Base-by-base conservation (phyloP, 2,329 filamentous ascomycete genomes). In the Orbilia ellipsospora region DNA sequence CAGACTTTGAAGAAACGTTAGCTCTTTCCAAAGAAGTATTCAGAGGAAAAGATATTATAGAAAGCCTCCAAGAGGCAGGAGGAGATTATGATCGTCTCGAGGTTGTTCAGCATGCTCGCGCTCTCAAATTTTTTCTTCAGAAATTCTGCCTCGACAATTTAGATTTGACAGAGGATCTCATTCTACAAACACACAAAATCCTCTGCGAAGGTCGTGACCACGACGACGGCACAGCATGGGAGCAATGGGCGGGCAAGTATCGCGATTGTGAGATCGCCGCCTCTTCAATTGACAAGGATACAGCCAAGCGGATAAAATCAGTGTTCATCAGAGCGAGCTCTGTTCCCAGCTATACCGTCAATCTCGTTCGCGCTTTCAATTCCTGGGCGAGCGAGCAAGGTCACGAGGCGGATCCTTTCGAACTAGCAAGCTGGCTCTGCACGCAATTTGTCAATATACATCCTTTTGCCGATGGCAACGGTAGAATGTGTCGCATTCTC, bases 191-290 rank as follows among this genome's bases (percentile, higher is more conserved):
- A 1, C 69, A 73, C 28, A 5, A 26, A 16, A 63, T 73, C 5
- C 62, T 73, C 5, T 66, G 62, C 26, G 23, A 36, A 6, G 57
- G 57, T 0, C 26, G 59, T 10, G 26, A 56, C 0, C 55, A 66
- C 12, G 26, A 50, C 16, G 69, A 73, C 7, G 69, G 56, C n/a
- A 62, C 36, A 1, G 26, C 62, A 8, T 73, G 62, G 69, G 31
- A 62, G 4, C 16, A 51, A 7, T 73, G 55, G 62, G 69, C 50
- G 15, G 69, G 69, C 15, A 42, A 20, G 40, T 73, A 73, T 26
- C 55, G 62, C 3, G 56, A 55, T 15, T 67, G 16, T 40, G 64
- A 80, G 12, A 77, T 80, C 7, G 67, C 68, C 0, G 78, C 77
- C 0, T 66, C 77, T 5, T 48, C 36, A 0, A 7, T 52, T 0